A percentile compares a stretch with the other conserved stretches of the same genome.
These are phyloP conservation scores for Colletotrichum sublineola DNA, from an alignment of 2,329 filamentous ascomycete genomes.

Conservation along the genomic window DNA sequence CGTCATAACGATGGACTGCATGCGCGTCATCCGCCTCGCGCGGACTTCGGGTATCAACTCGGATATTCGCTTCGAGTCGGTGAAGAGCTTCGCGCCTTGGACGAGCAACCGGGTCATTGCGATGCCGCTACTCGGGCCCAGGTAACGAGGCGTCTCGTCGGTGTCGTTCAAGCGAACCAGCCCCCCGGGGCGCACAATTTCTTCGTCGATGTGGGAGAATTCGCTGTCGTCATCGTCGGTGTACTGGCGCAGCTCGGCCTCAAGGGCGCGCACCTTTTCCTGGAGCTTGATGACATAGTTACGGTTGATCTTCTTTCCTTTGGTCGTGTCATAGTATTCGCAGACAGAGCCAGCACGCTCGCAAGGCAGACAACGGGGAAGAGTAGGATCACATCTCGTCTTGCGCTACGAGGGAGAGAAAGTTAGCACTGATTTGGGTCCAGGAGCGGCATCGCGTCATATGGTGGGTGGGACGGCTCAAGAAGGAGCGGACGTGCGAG, in stretches of 20 bases:
- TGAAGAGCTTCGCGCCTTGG: conserved; percentile 95
- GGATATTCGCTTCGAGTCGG: conserved; percentile 89
- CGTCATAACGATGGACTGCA: conserved; percentile 71
- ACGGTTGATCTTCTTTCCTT: conserved; percentile 86
- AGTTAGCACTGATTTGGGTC: conserved; percentile 27
- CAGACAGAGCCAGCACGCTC: conserved; percentile 91
- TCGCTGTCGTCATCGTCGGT: conserved; percentile 84
- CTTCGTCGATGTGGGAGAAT: conserved; percentile 79
- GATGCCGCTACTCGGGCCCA: conserved; percentile 95
- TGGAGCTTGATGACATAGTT: conserved; percentile 94
- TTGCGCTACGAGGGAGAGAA: conserved; percentile 75
- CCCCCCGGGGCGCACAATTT: conserved; percentile 88
- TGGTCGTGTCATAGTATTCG: conserved; percentile 94
- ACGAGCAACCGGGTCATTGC: conserved; percentile 95
- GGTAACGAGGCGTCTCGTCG: conserved; percentile 87
- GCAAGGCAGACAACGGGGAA: conserved; percentile 92
- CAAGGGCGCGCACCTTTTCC: conserved; percentile 84
- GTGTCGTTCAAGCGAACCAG: conserved; percentile 86
- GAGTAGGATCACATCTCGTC: conserved; percentile 92
- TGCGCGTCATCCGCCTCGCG: conserved; percentile 66
- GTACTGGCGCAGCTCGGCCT: conserved; percentile 83
- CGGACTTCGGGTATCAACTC: conserved; percentile 86
- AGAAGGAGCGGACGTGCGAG: neutral
- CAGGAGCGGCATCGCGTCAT: conserved; percentile 13
- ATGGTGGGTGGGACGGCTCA: conserved; percentile 17